phyloP scores from a whole-genome alignment of 352 stramenopile genomes.

The Globisporangium heterothallicum region DNA sequence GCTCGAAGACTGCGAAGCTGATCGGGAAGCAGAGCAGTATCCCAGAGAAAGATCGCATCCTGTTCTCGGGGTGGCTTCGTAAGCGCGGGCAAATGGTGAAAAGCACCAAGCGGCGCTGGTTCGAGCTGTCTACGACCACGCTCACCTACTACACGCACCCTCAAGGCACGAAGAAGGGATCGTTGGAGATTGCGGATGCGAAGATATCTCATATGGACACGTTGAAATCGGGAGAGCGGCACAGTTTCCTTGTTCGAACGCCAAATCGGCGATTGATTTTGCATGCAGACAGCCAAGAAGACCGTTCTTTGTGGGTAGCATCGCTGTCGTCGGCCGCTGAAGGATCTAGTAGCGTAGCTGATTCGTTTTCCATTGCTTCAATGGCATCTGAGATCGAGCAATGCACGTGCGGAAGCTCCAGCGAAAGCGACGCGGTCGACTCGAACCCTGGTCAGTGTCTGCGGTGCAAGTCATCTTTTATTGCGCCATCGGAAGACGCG shows the following conservation, averaged over 20 bases:
- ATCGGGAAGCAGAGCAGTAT: slow-evolving; percentile 51
- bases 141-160: slow-evolving; percentile 79
- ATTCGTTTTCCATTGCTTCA: slow-evolving; percentile 12
- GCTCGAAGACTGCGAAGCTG: slow-evolving; percentile 45
- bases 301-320: slow-evolving; percentile 73
- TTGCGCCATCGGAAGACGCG: slow-evolving; percentile 70
- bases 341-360: slow-evolving; percentile 16
- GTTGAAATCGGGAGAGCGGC: slow-evolving; percentile 73
- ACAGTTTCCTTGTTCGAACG: slow-evolving; percentile 76
- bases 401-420: slow-evolving; percentile 48
- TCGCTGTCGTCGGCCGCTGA: slow-evolving; percentile 59
- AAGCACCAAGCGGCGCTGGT: slow-evolving; percentile 84
- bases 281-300: slow-evolving; percentile 84
- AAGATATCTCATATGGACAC: slow-evolving; percentile 62
- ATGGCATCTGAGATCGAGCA: slow-evolving; percentile 29
- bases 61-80: slow-evolving; percentile 79
- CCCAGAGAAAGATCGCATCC: slow-evolving; percentile 39
- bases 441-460: slow-evolving; percentile 23
- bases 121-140: slow-evolving; percentile 63
- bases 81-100: slow-evolving; percentile 84
- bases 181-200: slow-evolving; percentile 53
- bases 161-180: slow-evolving; percentile 68
- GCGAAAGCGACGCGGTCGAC: slow-evolving; percentile 21
- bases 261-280: slow-evolving; percentile 54
- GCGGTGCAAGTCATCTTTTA: slow-evolving; percentile 75